Evolutionary conservation across 164 flowering plant species (phyloP).

Genomic region (Vitis riparia): DNA sequence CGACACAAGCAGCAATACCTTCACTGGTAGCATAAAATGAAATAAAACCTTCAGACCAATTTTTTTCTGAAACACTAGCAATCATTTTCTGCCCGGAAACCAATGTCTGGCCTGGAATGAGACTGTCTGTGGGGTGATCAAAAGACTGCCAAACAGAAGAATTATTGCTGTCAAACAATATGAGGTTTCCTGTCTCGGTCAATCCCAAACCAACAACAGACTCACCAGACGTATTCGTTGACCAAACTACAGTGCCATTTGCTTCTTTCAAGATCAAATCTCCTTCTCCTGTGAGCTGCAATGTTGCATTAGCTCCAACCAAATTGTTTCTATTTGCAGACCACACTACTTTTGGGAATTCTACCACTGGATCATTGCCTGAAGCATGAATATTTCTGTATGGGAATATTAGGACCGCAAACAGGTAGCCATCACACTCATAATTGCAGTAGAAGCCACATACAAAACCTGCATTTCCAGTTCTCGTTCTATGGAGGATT

Average conservation of each 20-base stretch:
- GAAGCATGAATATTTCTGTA: background rate
- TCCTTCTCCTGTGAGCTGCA: constrained; percentile 23
- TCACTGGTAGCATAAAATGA: constrained; percentile 4
- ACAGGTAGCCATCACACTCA: constrained; percentile 7
- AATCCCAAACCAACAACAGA: constrained; percentile 20
- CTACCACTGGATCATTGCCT: too few relatives aligned
- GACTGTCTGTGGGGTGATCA: constrained; percentile 27
- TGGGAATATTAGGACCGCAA: constrained; percentile 16
- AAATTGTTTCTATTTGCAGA: constrained; percentile 20
- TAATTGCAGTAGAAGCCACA: constrained; percentile 30
- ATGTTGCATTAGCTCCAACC: constrained; percentile 13
- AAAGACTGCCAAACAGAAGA: constrained; percentile 29
- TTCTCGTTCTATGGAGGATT: constrained; percentile 9
- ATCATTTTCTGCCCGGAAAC: constrained; percentile 11
- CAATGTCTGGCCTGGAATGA: constrained; percentile 27
- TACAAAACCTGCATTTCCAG: constrained; percentile 11
- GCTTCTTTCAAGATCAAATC: constrained; percentile 22
- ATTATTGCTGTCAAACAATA: constrained; percentile 9
- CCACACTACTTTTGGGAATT: constrained; percentile 23
- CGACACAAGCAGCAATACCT: constrained; percentile 13
- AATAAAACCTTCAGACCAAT: constrained; percentile 15
- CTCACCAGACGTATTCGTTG: constrained; percentile 19
- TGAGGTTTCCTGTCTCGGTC: constrained; percentile 23
- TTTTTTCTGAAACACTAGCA: constrained; percentile 16
- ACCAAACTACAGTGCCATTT: constrained; percentile 24